Evolutionary conservation across 139 green algal species (phyloP), one percentile per base, ranked within the genome.

Genomic region (Choricystis sp.): DNA sequence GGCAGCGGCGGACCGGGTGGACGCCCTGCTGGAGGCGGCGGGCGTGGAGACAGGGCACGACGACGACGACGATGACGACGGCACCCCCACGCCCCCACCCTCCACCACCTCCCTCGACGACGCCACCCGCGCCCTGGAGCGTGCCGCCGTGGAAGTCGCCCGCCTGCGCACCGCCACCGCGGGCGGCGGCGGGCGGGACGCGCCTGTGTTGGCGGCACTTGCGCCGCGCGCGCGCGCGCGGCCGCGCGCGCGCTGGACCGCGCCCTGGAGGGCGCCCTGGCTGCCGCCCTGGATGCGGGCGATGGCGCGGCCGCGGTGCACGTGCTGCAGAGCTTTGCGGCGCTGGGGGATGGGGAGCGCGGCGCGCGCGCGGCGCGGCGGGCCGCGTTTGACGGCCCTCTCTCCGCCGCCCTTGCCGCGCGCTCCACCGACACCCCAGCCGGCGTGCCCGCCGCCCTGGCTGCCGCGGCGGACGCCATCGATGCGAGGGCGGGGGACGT

Each of bases 1-100:
- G 59, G 14, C 26, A 4, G 59, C 27, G 26, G 26, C 27, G 27
- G 14, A 49, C 27, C 40, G 40, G 40, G 40, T 16, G 40, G 40
- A 52, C 9, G 40, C 40, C 9, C 40, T 52, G 40, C 16, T 52
- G 40, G 40, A 9, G 9, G 40, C 9, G 16, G 40, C 40, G 40
- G 40, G n/a, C n/a, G n/a, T n/a, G 65, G 91, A 96, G 69, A 83
- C 87, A 5, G 77, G 81, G 2, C 77, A 94, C 59, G 78, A 86
- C 23, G n/a, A n/a, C n/a, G n/a, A n/a, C n/a, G n/a, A n/a, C n/a
- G n/a, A n/a, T n/a, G n/a, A n/a, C n/a, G n/a, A n/a, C n/a, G n/a
- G n/a, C n/a, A n/a, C n/a, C n/a, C n/a, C n/a, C n/a, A n/a, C n/a
- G n/a, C n/a, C 40, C 9, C 9, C 40, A 16, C 40, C 40, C 9